Percentiles rank a stretch among this genome's conserved stretches.
Conservation (phyloP, 371 early-diverging fungal species). For the Syncephalastrum sp. region DNA sequence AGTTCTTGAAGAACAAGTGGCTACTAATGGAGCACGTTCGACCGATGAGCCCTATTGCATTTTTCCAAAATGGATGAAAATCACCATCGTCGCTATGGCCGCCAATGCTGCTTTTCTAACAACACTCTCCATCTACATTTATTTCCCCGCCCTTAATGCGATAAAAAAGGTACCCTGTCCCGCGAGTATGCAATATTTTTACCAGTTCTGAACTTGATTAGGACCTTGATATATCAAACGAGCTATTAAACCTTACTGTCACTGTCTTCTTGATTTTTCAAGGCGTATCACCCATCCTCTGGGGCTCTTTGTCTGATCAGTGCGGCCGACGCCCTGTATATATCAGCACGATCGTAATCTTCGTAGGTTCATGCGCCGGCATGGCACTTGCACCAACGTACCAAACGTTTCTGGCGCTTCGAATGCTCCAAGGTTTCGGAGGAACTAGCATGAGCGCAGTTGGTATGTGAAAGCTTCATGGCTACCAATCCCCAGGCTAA, state of each 20-base stretch:
- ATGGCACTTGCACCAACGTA: background rate
- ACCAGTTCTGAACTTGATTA: too few species aligned
- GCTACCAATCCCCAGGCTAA: too few species aligned
- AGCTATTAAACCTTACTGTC: conserved; percentile 7
- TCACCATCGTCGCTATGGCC: too few species aligned
- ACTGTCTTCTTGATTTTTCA: conserved; percentile 11
- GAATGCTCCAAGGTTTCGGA: background rate
- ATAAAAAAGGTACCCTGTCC: conserved; percentile 6
- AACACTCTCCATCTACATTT: conserved; percentile 4
- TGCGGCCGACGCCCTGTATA: conserved; percentile 15
- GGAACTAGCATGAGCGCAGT: background rate
- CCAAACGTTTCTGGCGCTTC: background rate
- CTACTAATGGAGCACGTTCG: too few species aligned
- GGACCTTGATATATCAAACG: conserved; percentile 4
- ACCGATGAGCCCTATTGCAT: too few species aligned
- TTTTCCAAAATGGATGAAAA: too few species aligned
- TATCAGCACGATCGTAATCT: background rate
- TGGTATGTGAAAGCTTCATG: background rate
- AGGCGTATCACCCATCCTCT: conserved; percentile 11
- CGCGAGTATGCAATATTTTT: too few species aligned
- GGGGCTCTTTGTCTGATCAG: conserved; percentile 14
- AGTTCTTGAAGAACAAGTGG: too few species aligned
- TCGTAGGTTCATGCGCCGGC: background rate
- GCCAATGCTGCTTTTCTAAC: too few species aligned
- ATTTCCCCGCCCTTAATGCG: conserved; percentile 16